Evolutionary conservation across 805 yeast species (phyloP), one percentile per base, ranked within the genome.

Genomic region (Metschnikowia santaceciliae): DNA sequence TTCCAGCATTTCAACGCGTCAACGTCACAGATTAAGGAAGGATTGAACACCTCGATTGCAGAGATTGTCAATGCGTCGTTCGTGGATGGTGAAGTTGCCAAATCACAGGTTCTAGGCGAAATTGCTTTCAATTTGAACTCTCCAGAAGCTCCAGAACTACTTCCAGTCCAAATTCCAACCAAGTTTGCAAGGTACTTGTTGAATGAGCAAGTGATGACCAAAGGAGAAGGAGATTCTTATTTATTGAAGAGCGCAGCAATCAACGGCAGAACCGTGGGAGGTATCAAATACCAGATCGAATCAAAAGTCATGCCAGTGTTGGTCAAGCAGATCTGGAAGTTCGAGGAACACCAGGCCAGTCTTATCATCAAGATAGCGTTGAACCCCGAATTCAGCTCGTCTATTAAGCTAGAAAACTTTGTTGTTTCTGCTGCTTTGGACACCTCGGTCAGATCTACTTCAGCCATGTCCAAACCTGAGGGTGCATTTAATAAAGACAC

Each of bases 401-500:
- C 70, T 47, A 61, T 81, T 6, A 66, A 70, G 32, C 75, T 88
- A 42, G 72, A 83, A n/a, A 82, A 86, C 58, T 68, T 86, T 47
- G 74, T 79, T 36, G 75, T 87, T 6, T 76, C 85, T 6, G 88
- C 83, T 4, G 77, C 86, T 2, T 72, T 86, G 48, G 65, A 62
- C 41, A 72, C 76, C 15, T 86, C 84, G 35, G 84, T 87, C 10
- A 77, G 81, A 15, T 78, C 86, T 3, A 71, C 83, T 1, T 76
- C 84, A 19, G 97, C 97, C 0, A 83, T 90, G 54, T 86, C 96
- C 3, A 89, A 88, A 65, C 99, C 99, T 4, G 84, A 87, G 50
- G 98, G 97, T 51, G 81, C 95, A 1, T 92, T 90, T 75, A 89
- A 86, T 68, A 86, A 82, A 62, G 97, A 90, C 47, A 84, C 82